These are phyloP conservation scores for Atkinsonella texensis DNA, from an alignment of 2,329 filamentous ascomycete species.

Conservation along the genomic window DNA sequence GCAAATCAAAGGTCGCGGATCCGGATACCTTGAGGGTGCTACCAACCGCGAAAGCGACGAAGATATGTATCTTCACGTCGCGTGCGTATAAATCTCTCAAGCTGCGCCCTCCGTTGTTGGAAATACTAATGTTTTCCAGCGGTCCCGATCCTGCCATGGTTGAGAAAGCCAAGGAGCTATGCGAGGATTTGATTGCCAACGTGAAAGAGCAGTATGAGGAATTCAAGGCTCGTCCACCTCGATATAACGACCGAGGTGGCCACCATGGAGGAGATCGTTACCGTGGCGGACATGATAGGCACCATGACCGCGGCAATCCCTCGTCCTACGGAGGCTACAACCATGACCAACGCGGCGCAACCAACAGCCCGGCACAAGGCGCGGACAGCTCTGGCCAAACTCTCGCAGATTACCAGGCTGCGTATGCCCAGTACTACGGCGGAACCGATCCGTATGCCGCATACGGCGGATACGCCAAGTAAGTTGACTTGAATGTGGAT, in stretches of 20 bases:
- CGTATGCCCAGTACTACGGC: conserved; percentile 75
- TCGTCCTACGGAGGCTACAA: conserved; percentile 19
- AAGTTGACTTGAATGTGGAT: conserved; percentile 16
- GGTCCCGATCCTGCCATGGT: conserved; percentile 83
- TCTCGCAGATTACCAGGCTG: conserved; percentile 55
- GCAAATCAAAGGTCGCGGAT: conserved; percentile 94
- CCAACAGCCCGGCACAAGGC: conserved; percentile 25
- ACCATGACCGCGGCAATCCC: conserved; percentile 17
- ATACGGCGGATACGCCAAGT: conserved; percentile 80
- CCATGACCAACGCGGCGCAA: conserved; percentile 15
- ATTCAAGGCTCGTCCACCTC: conserved; percentile 73
- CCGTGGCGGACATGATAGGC: conserved; percentile 17
- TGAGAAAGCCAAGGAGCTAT: conserved; percentile 74
- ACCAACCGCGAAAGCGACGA: conserved; percentile 90
- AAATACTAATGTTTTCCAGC: conserved; percentile 31
- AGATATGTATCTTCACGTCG: conserved; percentile 91
- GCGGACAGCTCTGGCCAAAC: conserved; percentile 16
- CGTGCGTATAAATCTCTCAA: conserved; percentile 43
- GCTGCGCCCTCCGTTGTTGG: not conserved
- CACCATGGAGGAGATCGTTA: conserved; percentile 19
- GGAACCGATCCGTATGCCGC: conserved; percentile 74
- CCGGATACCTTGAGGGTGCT: conserved; percentile 80
- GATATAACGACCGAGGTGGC: conserved; percentile 38
- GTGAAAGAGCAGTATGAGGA: conserved; percentile 84
- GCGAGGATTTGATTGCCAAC: conserved; percentile 74